Evolutionary conservation across 2,329 filamentous ascomycete genomes (phyloP).

Genomic region (Sphaerulina musiva): DNA sequence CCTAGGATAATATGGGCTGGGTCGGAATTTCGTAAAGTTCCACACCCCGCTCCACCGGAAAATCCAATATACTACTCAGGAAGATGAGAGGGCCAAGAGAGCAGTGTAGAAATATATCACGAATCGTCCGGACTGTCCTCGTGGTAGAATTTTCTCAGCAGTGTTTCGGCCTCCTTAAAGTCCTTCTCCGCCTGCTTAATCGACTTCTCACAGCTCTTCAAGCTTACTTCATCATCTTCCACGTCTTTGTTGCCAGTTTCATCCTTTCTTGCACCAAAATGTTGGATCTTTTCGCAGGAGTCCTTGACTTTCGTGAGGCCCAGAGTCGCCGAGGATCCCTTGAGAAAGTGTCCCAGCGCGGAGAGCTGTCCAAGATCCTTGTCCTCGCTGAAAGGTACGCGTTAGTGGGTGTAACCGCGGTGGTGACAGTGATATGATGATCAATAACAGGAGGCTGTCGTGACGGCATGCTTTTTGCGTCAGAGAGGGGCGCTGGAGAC

Average conservation of each 20-base stretch:
- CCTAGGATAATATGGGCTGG: background rate
- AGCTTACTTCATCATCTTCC: conserved; percentile 59
- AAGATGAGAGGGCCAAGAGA: background rate
- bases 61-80: background rate
- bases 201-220: conserved; percentile 63
- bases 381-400: conserved; percentile 48
- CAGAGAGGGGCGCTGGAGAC: conserved; percentile 29
- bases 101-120: background rate
- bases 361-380: conserved; percentile 70
- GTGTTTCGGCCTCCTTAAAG: conserved; percentile 64
- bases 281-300: conserved; percentile 92
- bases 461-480: background rate
- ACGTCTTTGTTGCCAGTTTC: conserved; percentile 63
- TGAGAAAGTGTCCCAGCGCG: conserved; percentile 86
- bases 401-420: background rate
- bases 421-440: background rate
- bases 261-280: conserved; percentile 78
- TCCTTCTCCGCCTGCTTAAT: conserved; percentile 68
- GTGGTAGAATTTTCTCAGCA: conserved; percentile 63
- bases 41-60: background rate
- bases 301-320: conserved; percentile 87
- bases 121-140: conserved; percentile 14
- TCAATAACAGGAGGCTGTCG: background rate
- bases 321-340: conserved; percentile 91
- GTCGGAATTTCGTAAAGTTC: too few species aligned